Evolutionary conservation across 2,329 filamentous ascomycete genomes (phyloP).

Genomic region (Byssochlamys sp.): DNA sequence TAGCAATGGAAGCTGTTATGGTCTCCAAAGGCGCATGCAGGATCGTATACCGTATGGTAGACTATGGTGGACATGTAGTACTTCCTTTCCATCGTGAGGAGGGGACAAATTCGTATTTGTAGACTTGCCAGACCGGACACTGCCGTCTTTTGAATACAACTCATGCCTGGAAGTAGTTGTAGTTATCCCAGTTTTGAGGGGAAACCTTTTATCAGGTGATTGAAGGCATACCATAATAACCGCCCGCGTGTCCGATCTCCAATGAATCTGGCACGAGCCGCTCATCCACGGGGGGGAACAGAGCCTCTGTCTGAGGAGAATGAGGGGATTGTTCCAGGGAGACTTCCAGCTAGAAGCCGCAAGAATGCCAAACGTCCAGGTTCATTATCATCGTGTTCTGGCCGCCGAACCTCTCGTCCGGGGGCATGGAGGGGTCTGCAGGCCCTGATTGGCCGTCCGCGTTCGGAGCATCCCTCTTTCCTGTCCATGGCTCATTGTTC

Average conservation of each 20-base stretch:
- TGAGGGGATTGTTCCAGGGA: background rate
- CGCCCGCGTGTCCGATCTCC: background rate
- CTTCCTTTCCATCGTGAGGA: too few relatives aligned
- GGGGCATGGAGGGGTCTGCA: constrained; percentile 28
- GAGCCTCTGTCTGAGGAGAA: background rate
- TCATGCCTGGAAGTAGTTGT: too few relatives aligned
- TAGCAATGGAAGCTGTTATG: too few relatives aligned
- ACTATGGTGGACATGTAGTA: too few relatives aligned
- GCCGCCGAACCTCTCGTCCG: constrained; percentile 21
- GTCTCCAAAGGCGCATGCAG: too few relatives aligned
- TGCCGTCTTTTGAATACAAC: too few relatives aligned
- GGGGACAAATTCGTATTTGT: too few relatives aligned
- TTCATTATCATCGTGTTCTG: background rate
- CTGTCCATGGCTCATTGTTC: constrained; percentile 12
- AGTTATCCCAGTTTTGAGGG: background rate
- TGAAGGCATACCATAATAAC: background rate
- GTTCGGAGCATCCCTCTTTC: background rate
- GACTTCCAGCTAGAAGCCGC: background rate
- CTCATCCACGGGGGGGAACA: background rate
- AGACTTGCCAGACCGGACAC: too few relatives aligned
- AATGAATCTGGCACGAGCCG: background rate
- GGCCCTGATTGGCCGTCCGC: constrained; percentile 25
- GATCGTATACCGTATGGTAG: too few relatives aligned
- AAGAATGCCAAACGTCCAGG: background rate
- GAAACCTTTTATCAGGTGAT: background rate